Conservation (phyloP, 192 early-diverging fungal species). For the Helicostylum pulchrum region DNA sequence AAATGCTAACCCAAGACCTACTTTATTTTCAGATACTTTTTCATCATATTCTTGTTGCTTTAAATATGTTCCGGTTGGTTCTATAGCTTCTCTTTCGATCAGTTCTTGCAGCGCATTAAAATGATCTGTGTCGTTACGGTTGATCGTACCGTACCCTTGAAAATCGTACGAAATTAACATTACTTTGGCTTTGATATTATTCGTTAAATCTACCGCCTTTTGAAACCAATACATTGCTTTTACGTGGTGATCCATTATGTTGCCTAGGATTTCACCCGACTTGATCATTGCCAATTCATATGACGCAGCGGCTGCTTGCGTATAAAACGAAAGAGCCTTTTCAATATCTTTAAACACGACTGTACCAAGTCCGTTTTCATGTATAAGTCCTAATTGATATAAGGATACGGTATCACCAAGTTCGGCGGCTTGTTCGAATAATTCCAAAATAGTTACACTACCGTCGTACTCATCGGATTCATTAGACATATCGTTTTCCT, state of each 20-base stretch:
- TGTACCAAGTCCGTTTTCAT: slow-evolving; percentile 18
- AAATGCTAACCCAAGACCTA: slow-evolving; percentile 19
- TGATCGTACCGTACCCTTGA: slow-evolving; percentile 9
- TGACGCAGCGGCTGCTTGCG: slow-evolving; percentile 7
- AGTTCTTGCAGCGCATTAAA: slow-evolving; percentile 7
- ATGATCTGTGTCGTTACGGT: background rate
- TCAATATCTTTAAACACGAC: background rate
- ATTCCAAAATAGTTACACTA: slow-evolving; percentile 8
- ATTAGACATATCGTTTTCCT: background rate
- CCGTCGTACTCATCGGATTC: slow-evolving; percentile 5
- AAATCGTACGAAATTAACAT: slow-evolving; percentile 24
- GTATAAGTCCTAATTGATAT: background rate
- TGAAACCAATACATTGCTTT: slow-evolving; percentile 25
- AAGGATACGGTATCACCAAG: slow-evolving; percentile 12
- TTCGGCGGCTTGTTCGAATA: slow-evolving; percentile 15
- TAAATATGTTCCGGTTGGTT: slow-evolving; percentile 3
- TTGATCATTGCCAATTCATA: slow-evolving; percentile 13
- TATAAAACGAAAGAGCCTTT: slow-evolving; percentile 13
- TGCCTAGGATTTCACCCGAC: slow-evolving; percentile 7
- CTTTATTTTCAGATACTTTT: background rate
- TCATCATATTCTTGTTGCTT: slow-evolving; percentile 6
- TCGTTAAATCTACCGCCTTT: background rate
- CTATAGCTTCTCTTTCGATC: slow-evolving; percentile 1
- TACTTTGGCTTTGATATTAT: slow-evolving; percentile 11
- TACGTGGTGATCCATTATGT: slow-evolving; percentile 1